These are phyloP conservation scores for Apiospora malaysiana DNA, from an alignment of 2,329 filamentous ascomycete species.

Conservation along the genomic window DNA sequence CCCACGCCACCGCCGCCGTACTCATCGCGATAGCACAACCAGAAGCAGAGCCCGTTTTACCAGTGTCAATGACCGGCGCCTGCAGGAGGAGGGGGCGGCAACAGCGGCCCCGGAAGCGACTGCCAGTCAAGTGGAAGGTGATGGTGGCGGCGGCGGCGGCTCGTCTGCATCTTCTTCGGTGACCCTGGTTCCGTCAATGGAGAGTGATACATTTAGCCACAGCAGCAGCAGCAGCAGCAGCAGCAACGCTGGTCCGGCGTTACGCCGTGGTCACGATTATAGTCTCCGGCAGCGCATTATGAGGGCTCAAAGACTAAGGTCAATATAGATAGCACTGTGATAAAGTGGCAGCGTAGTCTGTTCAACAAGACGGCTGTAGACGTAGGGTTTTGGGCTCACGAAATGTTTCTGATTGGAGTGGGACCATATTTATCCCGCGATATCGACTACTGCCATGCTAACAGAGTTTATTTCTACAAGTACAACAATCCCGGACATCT, in stretches of 20 bases:
- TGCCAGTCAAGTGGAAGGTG: neutral
- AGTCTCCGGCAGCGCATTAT: conserved; percentile 1
- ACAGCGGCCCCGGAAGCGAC: neutral
- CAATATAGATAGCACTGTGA: neutral
- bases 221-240: neutral
- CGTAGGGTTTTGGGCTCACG: neutral
- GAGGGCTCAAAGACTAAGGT: neutral
- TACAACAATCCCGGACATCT: neutral
- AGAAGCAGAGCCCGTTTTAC: neutral
- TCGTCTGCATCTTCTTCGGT: neutral
- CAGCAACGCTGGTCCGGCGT: neutral
- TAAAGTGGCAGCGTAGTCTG: neutral
- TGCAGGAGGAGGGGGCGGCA: neutral
- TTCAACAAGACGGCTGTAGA: neutral
- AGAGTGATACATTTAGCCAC: neutral
- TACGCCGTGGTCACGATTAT: neutral
- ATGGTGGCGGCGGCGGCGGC: neutral
- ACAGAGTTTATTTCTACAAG: conserved; percentile 7
- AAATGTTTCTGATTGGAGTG: neutral
- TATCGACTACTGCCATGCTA: neutral
- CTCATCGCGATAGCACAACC: neutral
- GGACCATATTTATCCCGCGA: neutral
- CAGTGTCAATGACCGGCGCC: neutral
- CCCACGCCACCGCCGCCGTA: neutral
- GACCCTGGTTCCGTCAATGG: neutral